Evolutionary conservation across 2,329 filamentous ascomycete species (phyloP), one percentile per base, ranked within the genome.

Genomic region (Ophiostoma sp.): DNA sequence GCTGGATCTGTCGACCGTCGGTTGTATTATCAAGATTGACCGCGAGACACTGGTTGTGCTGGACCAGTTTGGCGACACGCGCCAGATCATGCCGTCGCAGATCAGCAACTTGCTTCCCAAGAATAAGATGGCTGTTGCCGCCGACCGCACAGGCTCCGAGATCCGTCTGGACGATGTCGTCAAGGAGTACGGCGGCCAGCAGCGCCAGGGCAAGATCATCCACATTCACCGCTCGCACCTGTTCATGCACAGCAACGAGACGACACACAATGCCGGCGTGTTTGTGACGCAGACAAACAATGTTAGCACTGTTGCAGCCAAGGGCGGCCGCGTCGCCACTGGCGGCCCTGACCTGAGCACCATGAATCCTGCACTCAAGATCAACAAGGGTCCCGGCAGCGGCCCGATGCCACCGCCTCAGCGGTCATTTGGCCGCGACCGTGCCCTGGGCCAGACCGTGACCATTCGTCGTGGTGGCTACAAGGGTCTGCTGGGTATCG

Each of bases 221-320:
- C 94, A 98, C 79, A 94, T 99, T 70, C 90, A 98, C 79, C 89
- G 95, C 68, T 93, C 92, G n/a, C 96, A 89, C 77, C 86, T 97
- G 23, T 99, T 96, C 82, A 83, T 96, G 69, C 92, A 96, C 77
- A 96, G 92, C 77, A 89, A 94, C 72, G 87, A 91, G 64, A 89
- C 89, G 69, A 90, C 89, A 62, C 93, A 98, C 77, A 96, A 97
- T 76, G 90, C 92, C 0, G 88, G 95, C 73, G 89, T 98, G 11
- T 96, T 96, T 75, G 94, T 98, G 44, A 90, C 91, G 20, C 89
- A 94, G 72, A 90, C 92, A 62, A 90, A 86, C 75, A 96, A 93
- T 77, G 91, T 99, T 72, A 89, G 90, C 68, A 97, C 94, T 0
- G 88, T 97, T 48, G 93, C 94, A n/a, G 94, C 94, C 57, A 97